These are phyloP conservation scores for Flaveria ramosissima DNA, from an alignment of 129 eudicot genomes.

Conservation along the genomic window DNA sequence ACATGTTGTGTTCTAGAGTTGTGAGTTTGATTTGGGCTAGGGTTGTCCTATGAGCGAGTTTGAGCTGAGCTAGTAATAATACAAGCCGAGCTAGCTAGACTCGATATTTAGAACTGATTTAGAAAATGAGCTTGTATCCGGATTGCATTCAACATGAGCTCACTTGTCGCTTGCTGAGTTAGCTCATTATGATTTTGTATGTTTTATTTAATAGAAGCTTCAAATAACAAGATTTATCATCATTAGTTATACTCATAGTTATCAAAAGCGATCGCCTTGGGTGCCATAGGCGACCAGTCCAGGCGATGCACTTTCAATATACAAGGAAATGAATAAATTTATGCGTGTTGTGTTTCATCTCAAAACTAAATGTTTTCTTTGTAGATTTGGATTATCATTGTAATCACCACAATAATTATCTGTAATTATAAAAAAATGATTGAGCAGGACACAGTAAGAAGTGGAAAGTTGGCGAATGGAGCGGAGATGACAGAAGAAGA, in stretches of 20 bases:
- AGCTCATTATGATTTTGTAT: background rate
- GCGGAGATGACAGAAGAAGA: constrained; percentile 96
- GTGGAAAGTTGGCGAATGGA: constrained; percentile 65
- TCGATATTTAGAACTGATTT: background rate
- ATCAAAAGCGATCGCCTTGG: too few species aligned
- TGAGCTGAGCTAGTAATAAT: too few species aligned
- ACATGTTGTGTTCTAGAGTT: background rate
- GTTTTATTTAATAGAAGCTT: background rate
- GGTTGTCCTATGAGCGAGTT: background rate
- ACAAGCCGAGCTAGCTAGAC: background rate
- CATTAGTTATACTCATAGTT: background rate
- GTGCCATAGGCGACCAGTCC: too few species aligned
- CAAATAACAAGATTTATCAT: background rate
- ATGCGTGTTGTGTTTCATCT: background rate
- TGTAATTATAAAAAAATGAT: background rate
- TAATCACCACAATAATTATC: background rate
- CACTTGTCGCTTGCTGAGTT: background rate
- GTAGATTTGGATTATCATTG: background rate
- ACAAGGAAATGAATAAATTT: background rate
- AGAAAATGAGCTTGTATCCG: background rate
- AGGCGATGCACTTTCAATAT: background rate
- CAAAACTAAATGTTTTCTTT: background rate
- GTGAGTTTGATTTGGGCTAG: background rate
- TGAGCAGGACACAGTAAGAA: constrained; percentile 66
- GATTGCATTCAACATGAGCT: background rate